phyloP scores from a whole-genome alignment of 73 alveolate genomes.

The Paraurostyla sp. region DNA sequence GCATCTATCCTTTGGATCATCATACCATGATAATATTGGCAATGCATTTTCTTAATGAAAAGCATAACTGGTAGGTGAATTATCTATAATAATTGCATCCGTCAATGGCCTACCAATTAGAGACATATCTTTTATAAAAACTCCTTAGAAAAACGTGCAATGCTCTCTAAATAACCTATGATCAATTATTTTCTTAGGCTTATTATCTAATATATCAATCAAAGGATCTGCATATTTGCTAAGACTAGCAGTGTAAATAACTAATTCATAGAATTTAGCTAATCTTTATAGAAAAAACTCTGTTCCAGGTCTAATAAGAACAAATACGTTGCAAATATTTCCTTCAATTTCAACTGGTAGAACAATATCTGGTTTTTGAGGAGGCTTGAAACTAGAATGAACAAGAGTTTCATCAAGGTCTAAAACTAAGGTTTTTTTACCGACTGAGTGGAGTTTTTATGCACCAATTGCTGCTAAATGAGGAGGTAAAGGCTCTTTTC shows the following conservation, averaged over 20 bases:
- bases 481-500: slow-evolving; percentile 57
- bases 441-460: slow-evolving; percentile 65
- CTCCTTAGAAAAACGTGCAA: slow-evolving; percentile 43
- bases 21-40: slow-evolving; percentile 91
- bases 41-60: slow-evolving; percentile 91
- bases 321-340: slow-evolving; percentile 76
- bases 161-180: slow-evolving; percentile 63
- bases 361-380: slow-evolving; percentile 79
- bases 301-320: slow-evolving; percentile 81
- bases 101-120: slow-evolving; percentile 40
- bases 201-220: slow-evolving; percentile 74
- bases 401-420: slow-evolving; percentile 86
- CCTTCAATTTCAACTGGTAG: slow-evolving; percentile 86
- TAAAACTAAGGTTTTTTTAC: slow-evolving; percentile 76
- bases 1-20: slow-evolving; percentile 83
- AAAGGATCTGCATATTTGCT: slow-evolving; percentile 88
- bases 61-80: slow-evolving; percentile 87
- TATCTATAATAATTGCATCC: slow-evolving; percentile 58
- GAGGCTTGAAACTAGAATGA: slow-evolving; percentile 85
- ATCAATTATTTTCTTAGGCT: slow-evolving; percentile 18
- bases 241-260: slow-evolving; percentile 82
- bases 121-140: slow-evolving; percentile 56
- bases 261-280: slow-evolving; percentile 82
- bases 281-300: slow-evolving; percentile 77
- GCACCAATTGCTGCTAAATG: slow-evolving; percentile 63